A percentile compares a stretch with the other conserved stretches of the same genome.
Conservation (phyloP, 257 asterid genomes). For the Cruciata laevipes region DNA sequence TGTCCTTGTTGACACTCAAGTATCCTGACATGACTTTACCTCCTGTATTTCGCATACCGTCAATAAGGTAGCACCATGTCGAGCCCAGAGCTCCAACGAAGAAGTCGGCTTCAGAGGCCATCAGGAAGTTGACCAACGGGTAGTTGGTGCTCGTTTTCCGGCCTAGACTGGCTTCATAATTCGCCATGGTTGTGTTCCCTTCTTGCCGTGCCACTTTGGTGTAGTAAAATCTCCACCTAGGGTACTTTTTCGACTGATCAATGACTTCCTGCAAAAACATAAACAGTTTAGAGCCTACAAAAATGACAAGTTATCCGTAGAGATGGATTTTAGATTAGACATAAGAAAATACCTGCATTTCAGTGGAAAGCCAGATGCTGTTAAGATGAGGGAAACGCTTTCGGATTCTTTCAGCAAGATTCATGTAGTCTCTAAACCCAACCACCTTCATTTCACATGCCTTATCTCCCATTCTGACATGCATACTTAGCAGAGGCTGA, state of each 20-base stretch:
- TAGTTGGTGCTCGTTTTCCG: slow-evolving; percentile 85
- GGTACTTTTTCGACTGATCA: slow-evolving; percentile 42
- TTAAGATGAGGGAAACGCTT: slow-evolving; percentile 64
- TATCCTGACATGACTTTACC: slow-evolving; percentile 94
- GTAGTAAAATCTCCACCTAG: slow-evolving; percentile 69
- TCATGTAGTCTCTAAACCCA: slow-evolving; percentile 75
- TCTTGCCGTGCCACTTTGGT: slow-evolving; percentile 74
- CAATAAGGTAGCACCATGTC: slow-evolving; percentile 87
- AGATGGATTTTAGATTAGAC: neutral
- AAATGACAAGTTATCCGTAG: neutral
- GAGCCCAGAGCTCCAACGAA: slow-evolving; percentile 92
- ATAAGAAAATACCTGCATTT: slow-evolving; percentile 71
- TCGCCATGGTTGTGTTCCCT: slow-evolving; percentile 82
- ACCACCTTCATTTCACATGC: slow-evolving; percentile 94
- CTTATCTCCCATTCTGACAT: slow-evolving; percentile 92
- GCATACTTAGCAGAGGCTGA: slow-evolving; percentile 78
- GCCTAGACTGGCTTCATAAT: slow-evolving; percentile 85
- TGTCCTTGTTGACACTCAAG: slow-evolving; percentile 88
- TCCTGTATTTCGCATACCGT: slow-evolving; percentile 91
- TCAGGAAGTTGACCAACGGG: slow-evolving; percentile 87
- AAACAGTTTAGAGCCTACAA: neutral
- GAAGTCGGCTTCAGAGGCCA: slow-evolving; percentile 92
- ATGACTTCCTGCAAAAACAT: slow-evolving; percentile 52
- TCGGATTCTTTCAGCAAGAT: slow-evolving; percentile 57
- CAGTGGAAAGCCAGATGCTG: slow-evolving; percentile 88